These are phyloP conservation scores for Filosporella fistucella DNA, from an alignment of 495 filamentous ascomycete genomes.

Conservation along the genomic window DNA sequence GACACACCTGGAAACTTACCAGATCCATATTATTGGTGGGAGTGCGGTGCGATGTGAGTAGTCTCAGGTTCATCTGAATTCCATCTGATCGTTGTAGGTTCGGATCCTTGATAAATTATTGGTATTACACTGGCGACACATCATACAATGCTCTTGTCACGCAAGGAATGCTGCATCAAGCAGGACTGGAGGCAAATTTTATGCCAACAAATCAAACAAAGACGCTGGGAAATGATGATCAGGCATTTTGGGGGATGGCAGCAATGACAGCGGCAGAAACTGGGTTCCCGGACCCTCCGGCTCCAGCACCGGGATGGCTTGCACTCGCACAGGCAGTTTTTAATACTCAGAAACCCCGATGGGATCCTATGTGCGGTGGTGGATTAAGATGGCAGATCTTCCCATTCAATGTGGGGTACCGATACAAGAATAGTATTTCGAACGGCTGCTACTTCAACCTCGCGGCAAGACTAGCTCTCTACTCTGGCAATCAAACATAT, in stretches of 20 bases:
- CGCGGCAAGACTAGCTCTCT: slow-evolving; percentile 67
- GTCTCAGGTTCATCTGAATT: too few relatives aligned
- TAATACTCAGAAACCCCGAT: slow-evolving; percentile 64
- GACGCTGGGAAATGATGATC: slow-evolving; percentile 57
- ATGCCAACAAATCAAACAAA: slow-evolving; percentile 53
- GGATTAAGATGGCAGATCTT: slow-evolving; percentile 65
- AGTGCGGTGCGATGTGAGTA: slow-evolving; percentile 69
- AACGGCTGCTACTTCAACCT: slow-evolving; percentile 83
- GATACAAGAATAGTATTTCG: slow-evolving; percentile 78
- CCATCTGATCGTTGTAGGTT: too few relatives aligned
- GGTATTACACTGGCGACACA: too few relatives aligned
- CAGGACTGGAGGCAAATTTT: slow-evolving; percentile 59
- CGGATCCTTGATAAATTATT: slow-evolving; percentile 69
- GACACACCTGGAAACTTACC: slow-evolving; percentile 9
- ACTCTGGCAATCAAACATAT: slow-evolving; percentile 77
- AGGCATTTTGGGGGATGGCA: slow-evolving; percentile 61
- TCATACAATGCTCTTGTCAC: slow-evolving; percentile 61
- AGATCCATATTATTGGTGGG: slow-evolving; percentile 60
- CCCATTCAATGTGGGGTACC: too few relatives aligned
- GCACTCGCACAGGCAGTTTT: slow-evolving; percentile 74
- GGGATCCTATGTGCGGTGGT: slow-evolving; percentile 61
- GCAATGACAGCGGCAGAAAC: slow-evolving; percentile 62
- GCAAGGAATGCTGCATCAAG: slow-evolving; percentile 60
- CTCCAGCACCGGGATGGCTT: slow-evolving; percentile 57
- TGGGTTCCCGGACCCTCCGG: slow-evolving; percentile 52